Base-by-base conservation (phyloP, 306 rosid genomes). In the Trichosanthes cucumerina region DNA sequence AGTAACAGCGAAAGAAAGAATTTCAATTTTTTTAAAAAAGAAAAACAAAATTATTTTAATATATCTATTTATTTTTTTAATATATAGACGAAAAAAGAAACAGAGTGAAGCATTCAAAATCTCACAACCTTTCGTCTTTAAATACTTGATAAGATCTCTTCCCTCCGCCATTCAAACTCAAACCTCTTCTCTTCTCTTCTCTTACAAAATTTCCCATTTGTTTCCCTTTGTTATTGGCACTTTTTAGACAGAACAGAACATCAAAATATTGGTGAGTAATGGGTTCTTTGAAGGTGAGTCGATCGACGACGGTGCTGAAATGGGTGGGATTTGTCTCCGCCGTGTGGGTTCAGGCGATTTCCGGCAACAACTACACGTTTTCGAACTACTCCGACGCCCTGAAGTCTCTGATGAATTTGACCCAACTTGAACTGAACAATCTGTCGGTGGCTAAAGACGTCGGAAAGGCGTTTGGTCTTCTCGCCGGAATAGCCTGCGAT, bases 341-440 rank as follows among this genome's bases (percentile, higher is more conserved):
- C 69, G 90, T 92, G 0, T 92, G 97, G 98, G 92, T 95, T 57
- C 98, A 95, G 65, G 26, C 92, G 6, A 92, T 95, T 77, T 95
- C 97, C 59, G 97, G 97, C 89, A 95, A 95, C 90, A 92, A 95
- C 70, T 95, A 95, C 92, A 95, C 97, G 1, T 95, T 95, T 85
- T 88, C 97, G 11, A 95, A 92, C 76, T 95, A 95, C 90, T 95
- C 97, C 70, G 89, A 81, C 19, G 89, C 97, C 7, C 84, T 95
- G 13, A 95, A 95, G 71, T 82, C 92, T 13, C 96, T 95, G 5
- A 95, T 95, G 98, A 81, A 80, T 54, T 91, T 92, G 28, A 95
- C 91, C 46, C 98, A 93, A 19, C 59, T 86, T 4, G 46, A 95
- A 82, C 98, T 95, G 80, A 95, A 95, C 80, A 85, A 59, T 52